A percentile compares a stretch with the other conserved stretches of the same genome.
These are phyloP conservation scores for Trypanosoma caninum DNA, from an alignment of 208 protist species.

Conservation along the genomic window DNA sequence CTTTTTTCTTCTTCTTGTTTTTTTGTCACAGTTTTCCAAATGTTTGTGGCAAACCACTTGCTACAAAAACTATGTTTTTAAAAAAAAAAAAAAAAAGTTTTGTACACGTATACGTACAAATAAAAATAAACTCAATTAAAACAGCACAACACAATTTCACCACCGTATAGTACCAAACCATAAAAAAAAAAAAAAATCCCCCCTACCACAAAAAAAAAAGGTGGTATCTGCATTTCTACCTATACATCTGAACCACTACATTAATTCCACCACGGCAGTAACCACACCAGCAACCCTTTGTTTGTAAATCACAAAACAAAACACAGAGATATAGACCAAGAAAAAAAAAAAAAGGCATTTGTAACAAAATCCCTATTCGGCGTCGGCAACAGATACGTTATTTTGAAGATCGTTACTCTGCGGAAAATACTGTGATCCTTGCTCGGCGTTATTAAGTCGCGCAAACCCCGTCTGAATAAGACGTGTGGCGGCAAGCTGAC, in stretches of 20 bases:
- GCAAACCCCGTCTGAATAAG: conserved; percentile 19
- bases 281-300: neutral
- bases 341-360: too few species aligned
- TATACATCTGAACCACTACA: too few species aligned
- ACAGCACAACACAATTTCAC: neutral
- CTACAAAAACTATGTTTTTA: too few species aligned
- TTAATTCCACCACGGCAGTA: too few species aligned
- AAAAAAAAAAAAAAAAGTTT: neutral
- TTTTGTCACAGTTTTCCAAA: too few species aligned
- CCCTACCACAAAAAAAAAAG: neutral
- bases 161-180: neutral
- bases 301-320: neutral
- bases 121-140: neutral
- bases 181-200: neutral
- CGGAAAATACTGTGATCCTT: too few species aligned
- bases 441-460: too few species aligned
- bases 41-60: too few species aligned
- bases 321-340: too few species aligned
- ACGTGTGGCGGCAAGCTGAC: conserved; percentile 4
- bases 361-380: neutral
- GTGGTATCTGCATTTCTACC: neutral
- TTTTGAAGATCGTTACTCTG: too few species aligned
- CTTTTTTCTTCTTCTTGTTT: neutral
- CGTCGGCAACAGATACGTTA: neutral
- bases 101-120: neutral